phyloP scores from a whole-genome alignment of 805 yeast genomes.

The Priceomyces melissophilus region DNA sequence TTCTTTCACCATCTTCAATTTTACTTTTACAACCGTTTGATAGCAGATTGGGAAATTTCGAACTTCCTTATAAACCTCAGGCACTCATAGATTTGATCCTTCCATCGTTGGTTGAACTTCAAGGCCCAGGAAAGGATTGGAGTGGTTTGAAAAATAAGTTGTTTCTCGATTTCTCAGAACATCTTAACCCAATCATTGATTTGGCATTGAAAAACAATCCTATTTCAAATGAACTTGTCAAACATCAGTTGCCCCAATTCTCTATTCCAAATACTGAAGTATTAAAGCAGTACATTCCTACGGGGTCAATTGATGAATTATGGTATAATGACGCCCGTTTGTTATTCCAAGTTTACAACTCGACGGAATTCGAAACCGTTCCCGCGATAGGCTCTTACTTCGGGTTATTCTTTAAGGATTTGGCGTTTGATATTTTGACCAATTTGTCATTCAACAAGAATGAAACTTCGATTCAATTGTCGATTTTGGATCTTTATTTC shows the following conservation, averaged over 20 bases:
- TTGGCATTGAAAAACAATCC: slow-evolving; percentile 32
- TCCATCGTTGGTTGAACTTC: slow-evolving; percentile 43
- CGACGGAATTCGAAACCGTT: slow-evolving; percentile 59
- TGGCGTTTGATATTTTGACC: slow-evolving; percentile 69
- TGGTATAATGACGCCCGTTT: slow-evolving; percentile 62
- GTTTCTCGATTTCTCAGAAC: slow-evolving; percentile 30
- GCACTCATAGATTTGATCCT: slow-evolving; percentile 47
- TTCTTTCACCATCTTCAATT: slow-evolving; percentile 14
- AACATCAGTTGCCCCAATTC: slow-evolving; percentile 39
- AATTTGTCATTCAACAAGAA: slow-evolving; percentile 85
- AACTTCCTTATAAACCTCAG: slow-evolving; percentile 50
- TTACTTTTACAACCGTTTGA: slow-evolving; percentile 36
- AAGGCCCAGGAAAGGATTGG: slow-evolving; percentile 40
- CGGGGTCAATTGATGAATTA: slow-evolving; percentile 50
- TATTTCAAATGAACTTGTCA: slow-evolving; percentile 36
- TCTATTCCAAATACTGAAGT: slow-evolving; percentile 27
- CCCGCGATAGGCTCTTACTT: slow-evolving; percentile 36
- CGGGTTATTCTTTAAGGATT: slow-evolving; percentile 66
- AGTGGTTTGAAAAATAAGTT: slow-evolving; percentile 27
- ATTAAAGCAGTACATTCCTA: slow-evolving; percentile 17
- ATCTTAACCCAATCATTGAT: slow-evolving; percentile 30
- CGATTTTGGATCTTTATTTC: slow-evolving; percentile 71
- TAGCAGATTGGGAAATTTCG: slow-evolving; percentile 26
- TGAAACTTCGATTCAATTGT: slow-evolving; percentile 80
- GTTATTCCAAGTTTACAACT: slow-evolving; percentile 57